phyloP scores from a whole-genome alignment of 2,329 filamentous ascomycete genomes.

The Beauveria scarabaeidicola region DNA sequence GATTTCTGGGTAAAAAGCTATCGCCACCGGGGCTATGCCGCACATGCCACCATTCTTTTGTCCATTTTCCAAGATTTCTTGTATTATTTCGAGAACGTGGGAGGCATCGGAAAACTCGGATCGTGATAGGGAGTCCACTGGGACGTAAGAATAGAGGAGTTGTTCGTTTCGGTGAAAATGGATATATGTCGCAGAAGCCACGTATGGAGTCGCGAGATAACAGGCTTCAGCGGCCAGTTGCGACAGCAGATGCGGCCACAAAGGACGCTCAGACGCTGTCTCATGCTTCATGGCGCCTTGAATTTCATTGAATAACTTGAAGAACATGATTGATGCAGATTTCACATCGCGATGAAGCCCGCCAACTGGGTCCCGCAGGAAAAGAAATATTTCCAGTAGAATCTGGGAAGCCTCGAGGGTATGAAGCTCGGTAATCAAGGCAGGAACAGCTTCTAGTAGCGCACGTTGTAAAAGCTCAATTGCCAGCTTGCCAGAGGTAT shows the following conservation, averaged over 20 bases:
- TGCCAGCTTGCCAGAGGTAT: background rate
- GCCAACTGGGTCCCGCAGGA: background rate
- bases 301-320: background rate
- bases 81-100: background rate
- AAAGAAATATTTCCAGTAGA: background rate
- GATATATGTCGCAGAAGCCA: background rate
- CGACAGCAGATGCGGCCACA: background rate
- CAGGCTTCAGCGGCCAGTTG: background rate
- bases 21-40: background rate
- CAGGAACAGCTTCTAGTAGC: background rate
- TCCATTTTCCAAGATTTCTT: background rate
- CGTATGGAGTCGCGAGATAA: background rate
- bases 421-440: background rate
- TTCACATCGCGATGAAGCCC: background rate
- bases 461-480: background rate
- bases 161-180: background rate
- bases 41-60: background rate
- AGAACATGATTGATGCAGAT: background rate
- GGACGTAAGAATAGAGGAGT: background rate
- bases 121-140: background rate
- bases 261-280: background rate
- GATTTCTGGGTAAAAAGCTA: background rate
- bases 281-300: background rate
- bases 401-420: background rate
- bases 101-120: background rate